These are phyloP conservation scores for Cinnamomum chago DNA, from an alignment of 164 flowering plant genomes.

Conservation along the genomic window DNA sequence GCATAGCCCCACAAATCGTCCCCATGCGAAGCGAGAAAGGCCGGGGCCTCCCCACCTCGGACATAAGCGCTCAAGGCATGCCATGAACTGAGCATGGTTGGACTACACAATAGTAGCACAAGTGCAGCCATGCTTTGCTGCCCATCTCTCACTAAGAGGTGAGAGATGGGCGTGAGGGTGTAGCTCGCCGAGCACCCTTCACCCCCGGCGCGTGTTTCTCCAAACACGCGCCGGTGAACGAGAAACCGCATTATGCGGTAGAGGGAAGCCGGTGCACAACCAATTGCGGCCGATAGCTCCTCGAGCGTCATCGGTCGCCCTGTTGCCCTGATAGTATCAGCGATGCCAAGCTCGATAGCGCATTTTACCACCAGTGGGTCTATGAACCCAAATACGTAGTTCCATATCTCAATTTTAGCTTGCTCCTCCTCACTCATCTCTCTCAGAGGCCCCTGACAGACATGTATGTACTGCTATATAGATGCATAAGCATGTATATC, in stretches of 20 bases:
- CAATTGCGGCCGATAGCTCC: conserved; percentile 36
- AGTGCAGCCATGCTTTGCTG: conserved; percentile 5
- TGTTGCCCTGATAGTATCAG: conserved; percentile 43
- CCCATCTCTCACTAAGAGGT: neutral
- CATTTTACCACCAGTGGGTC: conserved; percentile 54
- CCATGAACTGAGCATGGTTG: conserved; percentile 11
- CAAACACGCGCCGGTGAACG: conserved; percentile 5
- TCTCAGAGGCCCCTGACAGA: too few species aligned
- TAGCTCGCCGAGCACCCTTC: neutral
- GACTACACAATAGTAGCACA: conserved; percentile 9
- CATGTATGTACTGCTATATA: too few species aligned
- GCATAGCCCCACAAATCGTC: conserved; percentile 9
- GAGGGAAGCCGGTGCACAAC: conserved; percentile 30
- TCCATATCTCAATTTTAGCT: conserved; percentile 48
- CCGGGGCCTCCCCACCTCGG: neutral
- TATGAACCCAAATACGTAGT: conserved; percentile 38
- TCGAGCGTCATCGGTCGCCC: conserved; percentile 36
- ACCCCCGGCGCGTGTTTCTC: neutral
- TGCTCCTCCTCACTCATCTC: conserved; percentile 31
- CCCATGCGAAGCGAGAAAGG: conserved; percentile 10
- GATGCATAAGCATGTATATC: too few species aligned
- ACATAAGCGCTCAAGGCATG: conserved; percentile 1
- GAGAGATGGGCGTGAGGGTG: conserved; percentile 15
- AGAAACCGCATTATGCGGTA: conserved; percentile 55
- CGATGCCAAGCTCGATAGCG: conserved; percentile 56